Base-by-base conservation (phyloP, 768 basidiomycete genomes). In the Phaeotremella fagi region DNA sequence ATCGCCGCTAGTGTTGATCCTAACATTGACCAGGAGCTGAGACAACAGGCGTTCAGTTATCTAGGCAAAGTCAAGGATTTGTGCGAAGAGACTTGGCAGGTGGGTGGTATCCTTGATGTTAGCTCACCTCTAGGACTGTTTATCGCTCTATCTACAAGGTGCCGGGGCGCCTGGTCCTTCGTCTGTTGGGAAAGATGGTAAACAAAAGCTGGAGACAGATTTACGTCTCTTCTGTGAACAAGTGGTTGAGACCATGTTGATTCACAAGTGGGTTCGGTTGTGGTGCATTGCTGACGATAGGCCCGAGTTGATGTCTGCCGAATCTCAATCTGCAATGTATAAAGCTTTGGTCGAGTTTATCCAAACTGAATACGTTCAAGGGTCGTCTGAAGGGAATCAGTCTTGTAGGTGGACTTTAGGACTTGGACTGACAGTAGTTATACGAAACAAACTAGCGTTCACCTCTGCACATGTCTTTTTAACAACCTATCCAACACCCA, bases 21-120 rank as follows among this genome's bases (percentile, higher is more conserved):
- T 50, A 46, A 42, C 5, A 63, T 70, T 11, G 67, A 75, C 48
- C 55, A 62, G 5, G 72, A 80, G 24, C 76, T 94, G 28, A 88
- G 91, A 75, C 85, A 84, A 54, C 85, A 92, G 73, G 92, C 92
- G 28, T 79, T 95, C 62, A 83, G 85, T 51, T 97, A 87, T 73
- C 79, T 97, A 27, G 80, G 82, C 25, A 82, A 80, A 51, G 79
- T 95, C 57, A 86, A 88, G 65, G 82, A 84, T 72, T 87, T 87
- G 72, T 80, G 85, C 14, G 78, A 79, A 18, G 75, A 78, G 52
- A 74, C 76, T 27, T 97, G 92, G 90, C 80, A 84, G 70, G 79
- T 90, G 38, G 86, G 86, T 25, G 84, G 79, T n/a, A n/a, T n/a
- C n/a, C n/a, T n/a, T n/a, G n/a, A n/a, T n/a, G n/a, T n/a, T n/a